Evolutionary conservation across 129 eudicot genomes (phyloP), one percentile per base, ranked within the genome.

Genomic region (Deinandra increscens): DNA sequence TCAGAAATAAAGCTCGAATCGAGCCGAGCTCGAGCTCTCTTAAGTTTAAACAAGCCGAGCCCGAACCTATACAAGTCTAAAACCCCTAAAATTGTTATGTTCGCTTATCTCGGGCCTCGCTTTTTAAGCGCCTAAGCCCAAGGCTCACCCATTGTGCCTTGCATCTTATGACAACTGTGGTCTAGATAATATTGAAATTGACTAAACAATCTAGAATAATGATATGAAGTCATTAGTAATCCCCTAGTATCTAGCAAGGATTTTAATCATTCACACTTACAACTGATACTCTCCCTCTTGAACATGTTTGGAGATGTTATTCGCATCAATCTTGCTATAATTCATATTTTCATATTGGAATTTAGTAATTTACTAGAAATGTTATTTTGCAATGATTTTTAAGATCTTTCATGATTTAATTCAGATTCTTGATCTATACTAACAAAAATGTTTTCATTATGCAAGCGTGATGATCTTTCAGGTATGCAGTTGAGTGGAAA

Each of bases 401-500:
- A 22, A 3, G 7, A 19, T 34, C n/a, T 77, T 29, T 14, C 38
- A 11, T 65, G 69, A 13, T 59, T 58, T 5, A 38, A 33, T 53
- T 14, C 34, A 64, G 3, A 1, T 26, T 26, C 31, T 26, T 26
- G 31, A 26, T 26, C 31, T 26, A 26, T 26, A 26, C 31, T 26
- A 26, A 26, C 3, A 26, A 26, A 26, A 1, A 26, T n/a, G n/a
- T n/a, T 64, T 74, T 41, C 71, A 8, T 82, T 67, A 39, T 62
- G 73, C 63, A 88, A 79, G 99, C 99, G 99, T 59, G 99, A 93
- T 87, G 99, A 93, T 79, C 90, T 93, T 75, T 93, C 99, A 75
- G 99, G 99, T 42, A 93, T 93, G 99, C 99, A 93, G 69, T 85
- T 93, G 77, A 93, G 97, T 62, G 99, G 99, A 42, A 93, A 93